Percentiles rank a stretch among this genome's conserved stretches.
phyloP scores from a whole-genome alignment of 306 rosid genomes.

The Fragaria nilgerrensis region DNA sequence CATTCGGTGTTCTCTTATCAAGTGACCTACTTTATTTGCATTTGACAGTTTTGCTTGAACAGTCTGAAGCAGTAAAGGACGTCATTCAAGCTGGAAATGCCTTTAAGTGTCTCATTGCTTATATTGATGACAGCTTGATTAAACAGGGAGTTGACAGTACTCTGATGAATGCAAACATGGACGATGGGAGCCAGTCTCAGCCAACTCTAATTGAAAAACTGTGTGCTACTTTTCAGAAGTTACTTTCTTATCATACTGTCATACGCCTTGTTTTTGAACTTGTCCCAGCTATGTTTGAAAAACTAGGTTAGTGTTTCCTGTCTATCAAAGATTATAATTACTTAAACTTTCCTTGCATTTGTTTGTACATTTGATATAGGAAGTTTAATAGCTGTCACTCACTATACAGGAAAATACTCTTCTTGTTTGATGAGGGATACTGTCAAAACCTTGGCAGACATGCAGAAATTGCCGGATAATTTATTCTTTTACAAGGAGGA shows the following conservation, averaged over 20 bases:
- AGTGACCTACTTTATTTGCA: not conserved
- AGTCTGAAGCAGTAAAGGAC: conserved; percentile 68
- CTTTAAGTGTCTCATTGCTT: conserved; percentile 57
- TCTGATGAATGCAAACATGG: conserved; percentile 28
- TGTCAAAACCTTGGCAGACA: conserved; percentile 55
- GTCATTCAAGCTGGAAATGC: conserved; percentile 53
- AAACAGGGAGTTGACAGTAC: conserved; percentile 74
- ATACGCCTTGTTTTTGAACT: conserved; percentile 63
- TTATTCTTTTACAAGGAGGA: conserved; percentile 64
- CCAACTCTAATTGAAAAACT: conserved; percentile 83
- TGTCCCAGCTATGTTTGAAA: conserved; percentile 29
- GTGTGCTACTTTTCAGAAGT: conserved; percentile 63
- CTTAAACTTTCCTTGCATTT: not conserved
- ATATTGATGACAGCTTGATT: conserved; percentile 69
- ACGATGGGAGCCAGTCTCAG: conserved; percentile 46
- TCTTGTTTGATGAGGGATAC: conserved; percentile 58
- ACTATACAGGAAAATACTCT: conserved; percentile 53
- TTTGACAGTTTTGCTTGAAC: not conserved
- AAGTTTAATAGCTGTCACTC: not conserved
- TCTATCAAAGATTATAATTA: not conserved
- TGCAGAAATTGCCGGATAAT: conserved; percentile 66
- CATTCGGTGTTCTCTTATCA: not conserved
- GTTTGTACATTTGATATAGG: not conserved
- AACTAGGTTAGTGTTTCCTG: not conserved
- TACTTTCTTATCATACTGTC: conserved; percentile 65